These are phyloP conservation scores for Turnera subulata DNA, from an alignment of 345 rosid genomes.

Conservation along the genomic window DNA sequence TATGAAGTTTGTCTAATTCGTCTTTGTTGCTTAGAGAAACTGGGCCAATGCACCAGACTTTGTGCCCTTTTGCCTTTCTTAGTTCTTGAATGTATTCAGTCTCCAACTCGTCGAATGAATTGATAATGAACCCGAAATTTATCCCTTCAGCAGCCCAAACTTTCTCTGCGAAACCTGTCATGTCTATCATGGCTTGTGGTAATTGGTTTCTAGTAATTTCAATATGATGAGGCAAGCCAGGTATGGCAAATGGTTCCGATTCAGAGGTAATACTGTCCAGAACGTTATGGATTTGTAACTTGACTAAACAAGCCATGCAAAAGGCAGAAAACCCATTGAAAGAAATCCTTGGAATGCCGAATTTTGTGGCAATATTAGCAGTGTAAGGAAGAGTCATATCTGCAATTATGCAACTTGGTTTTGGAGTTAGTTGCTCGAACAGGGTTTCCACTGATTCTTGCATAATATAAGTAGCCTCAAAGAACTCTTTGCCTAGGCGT, in stretches of 20 bases:
- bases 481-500: conserved; percentile 9
- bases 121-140: conserved; percentile 5
- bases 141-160: neutral
- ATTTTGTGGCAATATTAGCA: conserved; percentile 8
- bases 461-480: conserved; percentile 7
- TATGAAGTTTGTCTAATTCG: conserved; percentile 4
- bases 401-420: conserved; percentile 33
- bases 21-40: conserved; percentile 14
- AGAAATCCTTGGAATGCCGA: conserved; percentile 23
- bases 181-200: neutral
- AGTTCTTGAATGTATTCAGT: conserved; percentile 1
- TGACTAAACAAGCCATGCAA: neutral
- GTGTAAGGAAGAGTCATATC: conserved; percentile 29
- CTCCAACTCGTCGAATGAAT: conserved; percentile 20
- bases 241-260: conserved; percentile 3
- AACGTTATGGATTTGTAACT: neutral
- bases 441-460: conserved; percentile 17
- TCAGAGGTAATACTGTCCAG: neutral
- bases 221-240: conserved; percentile 15
- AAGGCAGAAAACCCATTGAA: conserved; percentile 24
- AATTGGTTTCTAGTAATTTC: neutral
- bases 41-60: conserved; percentile 18
- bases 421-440: conserved; percentile 13
- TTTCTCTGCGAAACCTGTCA: neutral
- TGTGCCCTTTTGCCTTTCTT: neutral